A percentile compares a stretch with the other conserved stretches of the same genome.
Evolutionary conservation across 768 basidiomycete species (phyloP).

Genomic region (Boletus patriciae): DNA sequence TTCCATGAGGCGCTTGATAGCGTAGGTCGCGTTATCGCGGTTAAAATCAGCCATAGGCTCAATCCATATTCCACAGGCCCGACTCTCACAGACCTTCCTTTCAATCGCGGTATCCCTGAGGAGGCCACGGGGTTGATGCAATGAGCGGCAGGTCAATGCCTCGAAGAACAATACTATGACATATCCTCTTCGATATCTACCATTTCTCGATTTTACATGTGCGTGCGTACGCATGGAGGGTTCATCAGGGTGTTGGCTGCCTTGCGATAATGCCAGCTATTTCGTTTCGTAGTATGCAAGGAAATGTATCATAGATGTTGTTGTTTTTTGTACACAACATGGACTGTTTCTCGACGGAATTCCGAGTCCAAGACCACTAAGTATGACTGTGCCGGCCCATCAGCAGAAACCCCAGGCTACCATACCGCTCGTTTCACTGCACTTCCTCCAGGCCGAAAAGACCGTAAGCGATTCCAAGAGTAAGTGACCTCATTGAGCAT

Average conservation of each 20-base stretch:
- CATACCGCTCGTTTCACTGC: too few species aligned
- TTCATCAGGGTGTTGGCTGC: not conserved
- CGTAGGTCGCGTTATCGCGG: slow-evolving; percentile 29
- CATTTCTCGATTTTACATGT: not conserved
- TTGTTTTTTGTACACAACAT: not conserved
- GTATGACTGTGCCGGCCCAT: too few species aligned
- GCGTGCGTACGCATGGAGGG: not conserved
- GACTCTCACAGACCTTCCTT: slow-evolving; percentile 54
- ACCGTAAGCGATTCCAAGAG: too few species aligned
- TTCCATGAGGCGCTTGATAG: slow-evolving; percentile 52
- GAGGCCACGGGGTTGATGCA: slow-evolving; percentile 46
- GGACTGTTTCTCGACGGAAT: too few species aligned
- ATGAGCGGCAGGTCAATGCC: slow-evolving; percentile 1
- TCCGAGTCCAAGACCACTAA: too few species aligned
- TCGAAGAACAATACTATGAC: not conserved
- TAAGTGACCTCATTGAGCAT: too few species aligned
- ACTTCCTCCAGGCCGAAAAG: too few species aligned
- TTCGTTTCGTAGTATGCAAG: not conserved
- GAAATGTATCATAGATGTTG: not conserved
- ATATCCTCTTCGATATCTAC: not conserved
- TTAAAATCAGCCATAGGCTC: not conserved
- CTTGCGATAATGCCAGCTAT: too few species aligned
- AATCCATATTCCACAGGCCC: slow-evolving; percentile 37
- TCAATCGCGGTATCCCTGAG: slow-evolving; percentile 56
- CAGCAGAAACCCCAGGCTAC: too few species aligned